phyloP scores from a whole-genome alignment of 1,284 basidiomycete species.

The Jaminaea rosea region DNA sequence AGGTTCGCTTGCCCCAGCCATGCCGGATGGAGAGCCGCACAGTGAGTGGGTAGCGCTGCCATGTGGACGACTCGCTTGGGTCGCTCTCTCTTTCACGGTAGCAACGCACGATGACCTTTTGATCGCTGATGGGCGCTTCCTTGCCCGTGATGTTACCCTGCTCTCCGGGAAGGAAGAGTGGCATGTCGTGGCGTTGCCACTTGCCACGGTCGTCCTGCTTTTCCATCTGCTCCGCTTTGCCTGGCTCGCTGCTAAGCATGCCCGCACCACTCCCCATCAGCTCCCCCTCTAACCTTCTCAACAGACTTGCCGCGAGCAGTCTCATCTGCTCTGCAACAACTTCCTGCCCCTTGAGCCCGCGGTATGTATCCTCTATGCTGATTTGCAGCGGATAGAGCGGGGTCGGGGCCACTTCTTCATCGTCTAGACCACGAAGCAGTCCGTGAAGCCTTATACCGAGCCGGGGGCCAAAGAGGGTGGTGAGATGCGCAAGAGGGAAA shows the following conservation, averaged over 20 bases:
- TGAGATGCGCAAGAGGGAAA: conserved; percentile 16
- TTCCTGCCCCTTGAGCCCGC: conserved; percentile 15
- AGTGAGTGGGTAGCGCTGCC: conserved; percentile 31
- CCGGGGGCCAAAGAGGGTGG: conserved; percentile 24
- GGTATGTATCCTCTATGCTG: conserved; percentile 46
- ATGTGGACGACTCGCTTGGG: conserved; percentile 3
- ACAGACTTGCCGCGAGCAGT: conserved; percentile 17
- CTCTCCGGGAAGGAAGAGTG: conserved; percentile 3
- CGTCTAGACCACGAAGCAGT: conserved; percentile 40
- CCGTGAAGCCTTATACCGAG: conserved; percentile 35
- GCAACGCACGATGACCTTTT: not conserved
- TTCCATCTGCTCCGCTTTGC: not conserved
- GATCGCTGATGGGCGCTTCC: not conserved
- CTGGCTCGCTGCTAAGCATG: not conserved
- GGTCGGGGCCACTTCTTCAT: conserved; percentile 38
- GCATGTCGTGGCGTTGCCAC: not conserved
- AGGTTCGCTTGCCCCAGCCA: conserved; percentile 18
- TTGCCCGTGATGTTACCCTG: not conserved
- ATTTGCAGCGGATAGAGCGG: conserved; percentile 45
- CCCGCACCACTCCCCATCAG: conserved; percentile 15
- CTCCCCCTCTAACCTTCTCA: conserved; percentile 33
- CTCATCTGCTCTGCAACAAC: conserved; percentile 18
- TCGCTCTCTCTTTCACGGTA: not conserved
- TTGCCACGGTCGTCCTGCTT: not conserved
- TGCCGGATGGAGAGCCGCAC: conserved; percentile 24